Percentiles rank a stretch among this genome's conserved stretches.
Evolutionary conservation across 73 alveolate species (phyloP).

Genomic region (Stentor coeruleus): DNA sequence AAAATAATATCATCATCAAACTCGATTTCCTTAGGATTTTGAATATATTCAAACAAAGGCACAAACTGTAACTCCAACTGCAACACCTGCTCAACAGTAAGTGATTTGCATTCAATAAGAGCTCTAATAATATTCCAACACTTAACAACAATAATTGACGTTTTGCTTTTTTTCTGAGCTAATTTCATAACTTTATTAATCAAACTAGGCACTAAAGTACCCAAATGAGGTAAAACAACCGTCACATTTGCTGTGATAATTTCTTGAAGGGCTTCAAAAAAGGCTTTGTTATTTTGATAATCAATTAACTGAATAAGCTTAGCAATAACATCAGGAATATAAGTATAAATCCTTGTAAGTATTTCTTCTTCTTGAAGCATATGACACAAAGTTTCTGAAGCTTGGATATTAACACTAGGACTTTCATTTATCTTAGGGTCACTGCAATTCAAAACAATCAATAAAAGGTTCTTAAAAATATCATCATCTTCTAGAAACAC

Average conservation of each 20-base stretch:
- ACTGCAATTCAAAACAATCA: background rate
- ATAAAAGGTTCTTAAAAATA: background rate
- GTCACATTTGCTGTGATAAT: background rate
- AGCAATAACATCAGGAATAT: background rate
- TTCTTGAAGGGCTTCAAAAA: constrained; percentile 28
- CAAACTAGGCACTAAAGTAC: background rate
- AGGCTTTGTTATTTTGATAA: background rate
- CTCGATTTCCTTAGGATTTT: constrained; percentile 26
- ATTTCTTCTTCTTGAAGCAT: constrained; percentile 23
- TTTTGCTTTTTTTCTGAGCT: background rate
- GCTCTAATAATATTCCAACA: constrained; percentile 28
- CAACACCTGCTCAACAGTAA: background rate
- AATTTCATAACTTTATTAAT: background rate
- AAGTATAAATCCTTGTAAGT: background rate
- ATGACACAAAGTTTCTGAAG: constrained; percentile 16
- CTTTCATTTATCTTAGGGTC: constrained; percentile 4
- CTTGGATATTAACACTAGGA: constrained; percentile 16
- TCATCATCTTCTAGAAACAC: background rate
- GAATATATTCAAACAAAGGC: constrained; percentile 2
- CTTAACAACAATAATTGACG: background rate
- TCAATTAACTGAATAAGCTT: background rate
- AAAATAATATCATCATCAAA: constrained; percentile 26
- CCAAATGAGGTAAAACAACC: background rate
- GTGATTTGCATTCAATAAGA: background rate
- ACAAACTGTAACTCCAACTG: background rate